Base-by-base conservation (phyloP, 768 basidiomycete genomes). In the Sistotremastrum suecicum region DNA sequence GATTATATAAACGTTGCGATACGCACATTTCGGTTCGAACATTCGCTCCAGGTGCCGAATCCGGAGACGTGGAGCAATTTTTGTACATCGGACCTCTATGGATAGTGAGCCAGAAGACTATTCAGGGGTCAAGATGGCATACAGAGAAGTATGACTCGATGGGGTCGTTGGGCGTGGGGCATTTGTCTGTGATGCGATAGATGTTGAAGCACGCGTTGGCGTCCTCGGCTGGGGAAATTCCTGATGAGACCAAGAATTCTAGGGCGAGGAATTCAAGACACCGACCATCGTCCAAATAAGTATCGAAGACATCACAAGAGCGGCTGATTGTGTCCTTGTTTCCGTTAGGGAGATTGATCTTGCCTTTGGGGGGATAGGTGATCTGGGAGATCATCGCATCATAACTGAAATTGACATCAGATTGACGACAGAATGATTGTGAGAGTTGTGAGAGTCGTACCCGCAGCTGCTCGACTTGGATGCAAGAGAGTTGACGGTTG, bases 101-200 rank as follows among this genome's bases (percentile, higher is more conserved):
- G 12, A 9, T 20, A 20, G 20, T 20, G 20, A n/a, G 8, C 34
- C n/a, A 10, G n/a, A 38, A 29, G 20, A n/a, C 5, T 5, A 10
- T 32, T 8, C 41, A 30, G 31, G 20, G 32, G 42, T 3, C 4
- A 44, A 10, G 31, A 28, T 20, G 11, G 38, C 42, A 12, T 6
- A 48, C 47, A 32, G 47, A 45, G 44, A 39, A 48, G 43, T 48
- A 48, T 7, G 32, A 35, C 31, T 29, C 43, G 20, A 48, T 48
- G 29, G 48, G 48, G 36, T 50, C 45, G 7, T 46, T 3, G 7
- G 44, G 43, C 32, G 33, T 46, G 34, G 45, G 48, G 40, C 48
- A 50, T 37, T 41, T 42, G 34, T 46, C 39, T 36, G 44, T 46
- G 38, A 50, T 42, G 36, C 44, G 36, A 30, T 48, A 43, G 29